Percentiles rank a stretch among this genome's conserved stretches.
phyloP scores from a whole-genome alignment of 2,329 filamentous ascomycete genomes.

The Diatrype stigma region DNA sequence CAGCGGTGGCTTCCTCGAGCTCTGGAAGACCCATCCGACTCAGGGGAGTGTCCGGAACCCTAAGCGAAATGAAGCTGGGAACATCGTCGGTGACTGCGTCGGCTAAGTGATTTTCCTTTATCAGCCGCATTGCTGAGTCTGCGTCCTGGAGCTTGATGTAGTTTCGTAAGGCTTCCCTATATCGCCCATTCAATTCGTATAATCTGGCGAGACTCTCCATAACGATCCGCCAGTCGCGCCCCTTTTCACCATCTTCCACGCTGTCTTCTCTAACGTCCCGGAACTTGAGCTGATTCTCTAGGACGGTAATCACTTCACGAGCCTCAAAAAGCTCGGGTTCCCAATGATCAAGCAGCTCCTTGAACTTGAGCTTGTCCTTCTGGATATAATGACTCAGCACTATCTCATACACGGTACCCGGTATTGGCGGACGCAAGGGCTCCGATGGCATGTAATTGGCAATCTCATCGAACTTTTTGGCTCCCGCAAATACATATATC shows the following conservation, averaged over 20 bases:
- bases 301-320: conserved; percentile 67
- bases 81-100: conserved; percentile 89
- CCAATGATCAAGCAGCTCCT: conserved; percentile 78
- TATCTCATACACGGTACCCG: conserved; percentile 80
- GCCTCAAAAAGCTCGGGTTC: conserved; percentile 79
- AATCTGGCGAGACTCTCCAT: conserved; percentile 81
- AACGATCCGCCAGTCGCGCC: conserved; percentile 84
- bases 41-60: conserved; percentile 70
- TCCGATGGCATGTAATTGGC: conserved; percentile 75
- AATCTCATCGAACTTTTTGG: conserved; percentile 85
- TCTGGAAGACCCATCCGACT: conserved; percentile 63
- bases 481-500: conserved; percentile 87
- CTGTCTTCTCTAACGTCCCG: conserved; percentile 72
- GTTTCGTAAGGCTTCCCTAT: conserved; percentile 78
- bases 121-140: conserved; percentile 80
- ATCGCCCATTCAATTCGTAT: conserved; percentile 75
- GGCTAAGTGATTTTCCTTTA: conserved; percentile 83
- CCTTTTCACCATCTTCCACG: conserved; percentile 66
- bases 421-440: conserved; percentile 73
- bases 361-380: conserved; percentile 69
- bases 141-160: conserved; percentile 91
- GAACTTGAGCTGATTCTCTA: conserved; percentile 78
- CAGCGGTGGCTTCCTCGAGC: conserved; percentile 73
- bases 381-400: conserved; percentile 86
- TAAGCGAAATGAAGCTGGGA: conserved; percentile 77